Conservation (phyloP, 192 early-diverging fungal species). For the Dimargaris verticillata region DNA sequence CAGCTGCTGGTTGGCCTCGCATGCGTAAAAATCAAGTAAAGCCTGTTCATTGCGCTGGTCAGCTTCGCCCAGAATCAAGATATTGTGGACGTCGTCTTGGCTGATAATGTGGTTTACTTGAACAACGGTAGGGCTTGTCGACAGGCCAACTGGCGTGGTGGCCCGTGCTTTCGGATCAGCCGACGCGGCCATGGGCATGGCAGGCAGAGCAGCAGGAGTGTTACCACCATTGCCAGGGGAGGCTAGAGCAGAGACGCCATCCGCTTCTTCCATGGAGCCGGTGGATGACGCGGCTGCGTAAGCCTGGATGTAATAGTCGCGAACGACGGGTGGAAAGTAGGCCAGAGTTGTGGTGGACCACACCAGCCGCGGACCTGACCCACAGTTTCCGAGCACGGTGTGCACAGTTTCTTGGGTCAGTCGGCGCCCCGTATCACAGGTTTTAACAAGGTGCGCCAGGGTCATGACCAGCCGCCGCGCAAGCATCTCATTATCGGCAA, state of each 20-base stretch:
- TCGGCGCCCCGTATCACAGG: neutral
- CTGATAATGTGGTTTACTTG: slow-evolving; percentile 8
- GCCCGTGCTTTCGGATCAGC: neutral
- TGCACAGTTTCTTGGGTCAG: neutral
- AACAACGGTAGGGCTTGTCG: slow-evolving; percentile 6
- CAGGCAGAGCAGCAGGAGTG: neutral
- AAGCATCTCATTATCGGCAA: slow-evolving; percentile 41
- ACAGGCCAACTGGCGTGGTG: neutral
- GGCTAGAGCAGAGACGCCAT: too few relatives aligned
- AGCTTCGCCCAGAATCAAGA: slow-evolving; percentile 13
- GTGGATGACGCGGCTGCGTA: slow-evolving; percentile 12
- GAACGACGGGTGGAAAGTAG: slow-evolving; percentile 34
- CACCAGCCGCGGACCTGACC: slow-evolving; percentile 15
- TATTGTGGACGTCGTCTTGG: slow-evolving; percentile 14
- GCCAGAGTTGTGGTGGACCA: slow-evolving; percentile 35
- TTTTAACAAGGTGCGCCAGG: slow-evolving; percentile 34
- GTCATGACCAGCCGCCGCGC: slow-evolving; percentile 34
- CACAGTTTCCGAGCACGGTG: neutral
- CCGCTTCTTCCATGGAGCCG: too few relatives aligned
- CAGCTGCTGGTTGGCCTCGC: slow-evolving; percentile 38
- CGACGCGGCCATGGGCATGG: neutral
- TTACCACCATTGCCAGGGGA: too few relatives aligned
- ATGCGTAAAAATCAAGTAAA: slow-evolving; percentile 36
- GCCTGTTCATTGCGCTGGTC: slow-evolving; percentile 15
- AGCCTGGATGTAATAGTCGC: slow-evolving; percentile 24